Conservation (phyloP, 1,284 basidiomycete genomes). For the Marasmius fiardii region DNA sequence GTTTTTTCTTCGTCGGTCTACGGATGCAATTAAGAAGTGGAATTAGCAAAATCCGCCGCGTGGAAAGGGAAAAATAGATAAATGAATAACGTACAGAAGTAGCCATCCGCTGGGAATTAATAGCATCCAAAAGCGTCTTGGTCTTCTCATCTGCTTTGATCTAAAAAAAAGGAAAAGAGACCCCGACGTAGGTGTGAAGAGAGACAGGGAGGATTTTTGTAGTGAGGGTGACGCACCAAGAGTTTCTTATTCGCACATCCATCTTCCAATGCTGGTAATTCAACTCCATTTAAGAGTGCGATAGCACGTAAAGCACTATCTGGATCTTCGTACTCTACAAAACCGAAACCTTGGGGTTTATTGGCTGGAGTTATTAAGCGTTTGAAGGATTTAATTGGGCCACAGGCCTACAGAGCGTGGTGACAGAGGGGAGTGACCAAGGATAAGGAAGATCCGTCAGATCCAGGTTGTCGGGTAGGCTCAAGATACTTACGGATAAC, state of each 20-base stretch:
- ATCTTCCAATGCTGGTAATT: conserved; percentile 84
- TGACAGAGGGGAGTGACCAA: too few species aligned
- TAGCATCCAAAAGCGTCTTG: conserved; percentile 80
- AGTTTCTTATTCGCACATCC: conserved; percentile 84
- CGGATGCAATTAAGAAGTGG: conserved; percentile 2
- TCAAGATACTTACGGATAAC: conserved; percentile 65
- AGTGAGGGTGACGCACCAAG: conserved; percentile 54
- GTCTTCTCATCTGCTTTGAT: conserved; percentile 96
- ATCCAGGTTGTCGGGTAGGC: too few species aligned
- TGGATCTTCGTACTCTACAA: conserved; percentile 89
- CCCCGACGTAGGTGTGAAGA: conserved; percentile 36
- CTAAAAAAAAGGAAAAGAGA: conserved; percentile 34
- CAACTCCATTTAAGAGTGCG: conserved; percentile 76
- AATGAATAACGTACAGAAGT: conserved; percentile 80
- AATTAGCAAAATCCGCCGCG: too few species aligned
- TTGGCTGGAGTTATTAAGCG: conserved; percentile 85
- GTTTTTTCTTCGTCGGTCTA: conserved; percentile 61
- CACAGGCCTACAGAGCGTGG: too few species aligned
- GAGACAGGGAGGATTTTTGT: conserved; percentile 15
- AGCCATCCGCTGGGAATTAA: conserved; percentile 72
- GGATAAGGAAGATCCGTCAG: too few species aligned
- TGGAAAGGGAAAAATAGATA: too few species aligned
- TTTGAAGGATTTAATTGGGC: conserved; percentile 84
- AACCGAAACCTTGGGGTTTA: conserved; percentile 94
- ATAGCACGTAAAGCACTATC: conserved; percentile 85